Conservation (phyloP, 805 yeast species). For the Wickerhamomyces chaumierensis region DNA sequence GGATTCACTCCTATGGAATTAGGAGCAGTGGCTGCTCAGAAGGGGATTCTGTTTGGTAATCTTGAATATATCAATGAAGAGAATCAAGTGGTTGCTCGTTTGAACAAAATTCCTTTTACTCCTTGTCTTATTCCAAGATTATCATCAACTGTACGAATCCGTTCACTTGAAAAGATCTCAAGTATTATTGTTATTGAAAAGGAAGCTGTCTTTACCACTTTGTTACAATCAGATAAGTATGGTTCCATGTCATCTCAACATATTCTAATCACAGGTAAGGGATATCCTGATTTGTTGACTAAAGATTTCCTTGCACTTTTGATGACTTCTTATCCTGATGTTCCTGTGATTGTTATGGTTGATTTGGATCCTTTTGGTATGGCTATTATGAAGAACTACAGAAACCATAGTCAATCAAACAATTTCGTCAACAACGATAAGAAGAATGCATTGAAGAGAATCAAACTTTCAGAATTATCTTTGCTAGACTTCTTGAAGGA, state of each 20-base stretch:
- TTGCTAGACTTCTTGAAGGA: background rate
- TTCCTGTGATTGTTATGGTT: slow-evolving; percentile 34
- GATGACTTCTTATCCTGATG: slow-evolving; percentile 10
- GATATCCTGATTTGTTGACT: slow-evolving; percentile 55
- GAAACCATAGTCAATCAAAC: slow-evolving; percentile 15
- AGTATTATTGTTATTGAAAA: slow-evolving; percentile 38
- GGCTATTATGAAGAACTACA: slow-evolving; percentile 40
- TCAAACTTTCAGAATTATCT: background rate
- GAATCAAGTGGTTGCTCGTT: background rate
- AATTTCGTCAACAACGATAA: no score
- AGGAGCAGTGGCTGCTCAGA: slow-evolving; percentile 46
- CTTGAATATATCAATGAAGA: slow-evolving; percentile 6
- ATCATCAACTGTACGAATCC: slow-evolving; percentile 7
- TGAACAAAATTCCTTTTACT: background rate
- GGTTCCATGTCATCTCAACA: no score
- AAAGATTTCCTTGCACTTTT: slow-evolving; percentile 28
- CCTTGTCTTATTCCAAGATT: slow-evolving; percentile 31
- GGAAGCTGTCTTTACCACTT: slow-evolving; percentile 35
- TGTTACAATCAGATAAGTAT: slow-evolving; percentile 10
- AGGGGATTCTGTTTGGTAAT: slow-evolving; percentile 42
- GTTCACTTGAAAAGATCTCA: slow-evolving; percentile 4
- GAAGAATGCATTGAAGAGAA: background rate
- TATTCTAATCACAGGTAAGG: slow-evolving; percentile 52
- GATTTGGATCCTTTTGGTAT: slow-evolving; percentile 65
- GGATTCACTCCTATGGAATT: slow-evolving; percentile 27